Base-by-base conservation (phyloP, 495 filamentous ascomycete species). In the Aspergillus haitiensis region DNA sequence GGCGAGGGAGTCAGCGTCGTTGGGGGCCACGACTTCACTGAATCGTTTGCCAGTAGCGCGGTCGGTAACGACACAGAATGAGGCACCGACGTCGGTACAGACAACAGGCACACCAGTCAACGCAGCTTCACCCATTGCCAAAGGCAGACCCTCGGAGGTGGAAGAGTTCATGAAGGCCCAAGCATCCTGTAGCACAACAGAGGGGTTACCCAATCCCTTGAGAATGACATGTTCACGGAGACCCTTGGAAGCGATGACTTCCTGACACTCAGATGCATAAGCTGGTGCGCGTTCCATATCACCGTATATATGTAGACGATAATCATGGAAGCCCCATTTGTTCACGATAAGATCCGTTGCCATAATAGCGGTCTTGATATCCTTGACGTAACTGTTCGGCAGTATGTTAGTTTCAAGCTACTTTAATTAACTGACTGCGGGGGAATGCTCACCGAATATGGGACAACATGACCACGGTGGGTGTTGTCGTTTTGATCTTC, bases 151-250 rank as follows among this genome's bases (percentile, higher is more conserved):
- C 68, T 87, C 84, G 8, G 84, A 86, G 7, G 84, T 73, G 6
- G 84, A 87, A 0, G 84, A 87, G 69, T 87, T 87, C 46, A 87
- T 75, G 71, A 87, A 87, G 2, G 86, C 73, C 84, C 84, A 87
- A 21, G 56, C 61, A 27, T 63, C 61, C 15, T 63, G 61, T 12
- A 63, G 61, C 0, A 63, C 61, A 5, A 63, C 55, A 7, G 56
- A 59, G 3, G 82, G 81, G 51, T 83, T 80, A 27, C 81, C 71
- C 6, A 86, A 77, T 6, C 84, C 84, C 52, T 76, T 77, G 18
- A 86, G 72, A 7, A 77, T 73, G 56, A 84, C 83, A 53, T 75
- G 69, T 8, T 73, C 70, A 2, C 78, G 78, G 2, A 86, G 77
- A 58, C 78, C 77, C 63, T 85, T 85, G 52, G 80, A 78, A 1